Evolutionary conservation across 2,329 filamentous ascomycete species (phyloP).

Genomic region (Penicillium sp.): DNA sequence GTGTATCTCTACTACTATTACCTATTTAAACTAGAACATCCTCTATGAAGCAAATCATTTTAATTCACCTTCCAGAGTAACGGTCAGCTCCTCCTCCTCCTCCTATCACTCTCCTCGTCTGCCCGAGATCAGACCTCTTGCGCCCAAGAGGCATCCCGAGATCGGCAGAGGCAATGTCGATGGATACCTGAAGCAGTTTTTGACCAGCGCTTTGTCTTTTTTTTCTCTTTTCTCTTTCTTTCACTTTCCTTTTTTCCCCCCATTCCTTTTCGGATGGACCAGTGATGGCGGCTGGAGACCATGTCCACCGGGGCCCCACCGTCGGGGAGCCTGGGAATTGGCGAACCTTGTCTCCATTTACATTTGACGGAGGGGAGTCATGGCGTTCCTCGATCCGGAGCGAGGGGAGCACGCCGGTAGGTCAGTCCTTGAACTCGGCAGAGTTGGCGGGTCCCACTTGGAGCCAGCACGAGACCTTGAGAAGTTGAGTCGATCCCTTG

Average conservation of each 20-base stretch:
- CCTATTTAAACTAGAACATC: neutral
- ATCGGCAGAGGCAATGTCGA: conserved; percentile 40
- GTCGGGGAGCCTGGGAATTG: conserved; percentile 25
- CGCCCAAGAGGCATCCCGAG: conserved; percentile 29
- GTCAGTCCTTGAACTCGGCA: conserved; percentile 20
- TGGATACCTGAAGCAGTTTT: conserved; percentile 28
- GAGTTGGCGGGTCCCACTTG: conserved; percentile 27
- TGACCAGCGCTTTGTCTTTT: conserved; percentile 6
- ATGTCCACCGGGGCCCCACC: conserved; percentile 26
- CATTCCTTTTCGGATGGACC: conserved; percentile 18
- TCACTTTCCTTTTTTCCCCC: neutral
- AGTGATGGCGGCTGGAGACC: conserved; percentile 21
- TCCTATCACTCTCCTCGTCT: neutral
- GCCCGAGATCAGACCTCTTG: conserved; percentile 31
- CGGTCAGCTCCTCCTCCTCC: neutral
- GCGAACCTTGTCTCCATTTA: conserved; percentile 26
- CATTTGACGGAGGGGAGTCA: conserved; percentile 7
- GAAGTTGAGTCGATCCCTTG: conserved; percentile 1
- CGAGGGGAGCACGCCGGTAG: conserved; percentile 10
- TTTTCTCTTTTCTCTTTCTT: neutral
- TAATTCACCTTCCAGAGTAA: neutral
- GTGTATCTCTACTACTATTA: neutral
- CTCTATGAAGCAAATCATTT: neutral
- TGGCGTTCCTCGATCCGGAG: conserved; percentile 22
- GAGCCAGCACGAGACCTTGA: conserved; percentile 2